Conservation (phyloP, 1,284 basidiomycete genomes). For the Leccinum griseonigrum region DNA sequence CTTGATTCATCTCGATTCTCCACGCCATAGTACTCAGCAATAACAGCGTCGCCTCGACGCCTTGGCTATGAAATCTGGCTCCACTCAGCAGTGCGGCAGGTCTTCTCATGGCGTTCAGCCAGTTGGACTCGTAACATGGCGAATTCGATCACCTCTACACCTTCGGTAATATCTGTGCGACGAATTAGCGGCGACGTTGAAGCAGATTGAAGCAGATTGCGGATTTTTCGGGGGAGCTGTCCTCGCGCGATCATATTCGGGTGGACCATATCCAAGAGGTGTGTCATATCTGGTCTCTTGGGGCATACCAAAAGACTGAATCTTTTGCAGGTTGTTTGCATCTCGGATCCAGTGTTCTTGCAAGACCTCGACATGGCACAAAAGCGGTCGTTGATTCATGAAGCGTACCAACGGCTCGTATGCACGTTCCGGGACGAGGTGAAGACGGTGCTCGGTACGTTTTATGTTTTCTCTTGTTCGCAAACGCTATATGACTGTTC, state of each 20-base stretch:
- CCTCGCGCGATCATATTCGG: conserved; percentile 65
- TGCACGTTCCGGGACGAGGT: conserved; percentile 44
- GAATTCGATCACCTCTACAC: no score
- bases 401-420: conserved; percentile 55
- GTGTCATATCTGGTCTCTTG: conserved; percentile 9
- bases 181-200: conserved; percentile 59
- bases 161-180: conserved; percentile 39
- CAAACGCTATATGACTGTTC: neutral
- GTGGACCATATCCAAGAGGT: conserved; percentile 75
- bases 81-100: no score
- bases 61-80: no score
- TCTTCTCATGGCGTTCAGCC: no score
- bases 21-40: no score
- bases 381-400: conserved; percentile 60
- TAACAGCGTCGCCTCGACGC: no score
- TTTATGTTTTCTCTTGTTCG: neutral
- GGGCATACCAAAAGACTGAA: no score
- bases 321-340: conserved; percentile 47
- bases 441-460: conserved; percentile 52
- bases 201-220: conserved; percentile 69
- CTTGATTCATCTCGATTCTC: no score
- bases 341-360: conserved; percentile 53
- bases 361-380: conserved; percentile 67
- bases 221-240: conserved; percentile 68
- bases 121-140: no score